Evolutionary conservation across 305 asterid species (phyloP).

Genomic region (Nicotiana rustica): DNA sequence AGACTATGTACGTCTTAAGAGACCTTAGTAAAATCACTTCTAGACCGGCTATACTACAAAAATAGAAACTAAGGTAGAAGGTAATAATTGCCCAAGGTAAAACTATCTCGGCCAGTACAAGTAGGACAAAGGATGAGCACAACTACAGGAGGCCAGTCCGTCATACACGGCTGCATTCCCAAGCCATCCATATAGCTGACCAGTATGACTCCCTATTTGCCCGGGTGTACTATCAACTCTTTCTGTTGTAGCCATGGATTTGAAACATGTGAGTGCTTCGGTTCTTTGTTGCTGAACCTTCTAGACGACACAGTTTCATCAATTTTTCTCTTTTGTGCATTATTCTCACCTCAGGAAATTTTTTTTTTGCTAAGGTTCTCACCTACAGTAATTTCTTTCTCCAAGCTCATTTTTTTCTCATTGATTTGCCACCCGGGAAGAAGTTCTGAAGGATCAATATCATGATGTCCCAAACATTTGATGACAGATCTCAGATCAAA

Average conservation of each 20-base stretch:
- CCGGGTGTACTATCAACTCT: conserved; percentile 4
- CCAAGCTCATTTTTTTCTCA: conserved; percentile 56
- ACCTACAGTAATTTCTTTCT: conserved; percentile 56
- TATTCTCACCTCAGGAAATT: background rate
- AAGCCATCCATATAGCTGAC: conserved; percentile 50
- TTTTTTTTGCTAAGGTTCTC: conserved; percentile 28
- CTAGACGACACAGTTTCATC: conserved; percentile 54
- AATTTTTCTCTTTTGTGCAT: conserved; percentile 57
- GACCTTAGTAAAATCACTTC: background rate
- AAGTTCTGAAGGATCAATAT: conserved; percentile 58
- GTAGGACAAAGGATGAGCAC: conserved; percentile 53
- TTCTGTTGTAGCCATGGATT: conserved; percentile 46
- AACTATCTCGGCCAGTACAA: conserved; percentile 43
- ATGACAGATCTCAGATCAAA: conserved; percentile 56
- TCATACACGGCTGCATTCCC: conserved; percentile 52
- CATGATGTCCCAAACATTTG: conserved; percentile 66
- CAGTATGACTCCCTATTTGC: conserved; percentile 32
- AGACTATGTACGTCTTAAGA: background rate
- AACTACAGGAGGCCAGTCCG: conserved; percentile 39
- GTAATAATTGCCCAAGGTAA: background rate
- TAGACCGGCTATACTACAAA: conserved; percentile 8
- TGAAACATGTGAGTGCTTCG: conserved; percentile 55
- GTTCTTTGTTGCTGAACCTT: conserved; percentile 53
- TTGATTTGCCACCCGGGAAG: conserved; percentile 81
- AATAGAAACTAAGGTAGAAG: background rate